Percentiles rank a stretch among this genome's conserved stretches.
Evolutionary conservation across 257 asterid species (phyloP).

Genomic region (Henckelia pumila): DNA sequence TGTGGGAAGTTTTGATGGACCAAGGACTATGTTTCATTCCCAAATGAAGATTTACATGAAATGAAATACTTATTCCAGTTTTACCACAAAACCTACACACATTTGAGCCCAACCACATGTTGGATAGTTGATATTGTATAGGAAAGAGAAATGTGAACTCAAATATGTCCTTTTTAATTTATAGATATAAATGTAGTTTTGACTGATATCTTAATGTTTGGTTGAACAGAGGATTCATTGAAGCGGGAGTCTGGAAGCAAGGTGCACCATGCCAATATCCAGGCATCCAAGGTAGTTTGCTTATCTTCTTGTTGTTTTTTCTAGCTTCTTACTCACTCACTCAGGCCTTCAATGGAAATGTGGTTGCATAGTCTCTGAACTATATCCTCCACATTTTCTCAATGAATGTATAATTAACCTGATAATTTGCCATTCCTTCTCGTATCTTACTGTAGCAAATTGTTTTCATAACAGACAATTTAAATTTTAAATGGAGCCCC

Average conservation of each 20-base stretch:
- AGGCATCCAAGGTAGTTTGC: conserved; percentile 78
- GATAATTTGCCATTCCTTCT: not conserved
- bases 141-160: not conserved
- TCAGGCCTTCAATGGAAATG: not conserved
- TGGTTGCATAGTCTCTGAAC: not conserved
- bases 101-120: too few relatives aligned
- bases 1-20: too few relatives aligned
- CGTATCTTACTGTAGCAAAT: not conserved
- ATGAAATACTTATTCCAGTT: too few relatives aligned
- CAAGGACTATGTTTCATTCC: too few relatives aligned
- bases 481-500: not conserved
- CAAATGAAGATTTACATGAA: too few relatives aligned
- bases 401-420: not conserved
- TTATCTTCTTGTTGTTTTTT: not conserved
- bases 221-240: conserved; percentile 71
- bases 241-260: conserved; percentile 86
- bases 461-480: not conserved
- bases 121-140: too few relatives aligned
- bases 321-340: not conserved
- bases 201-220: conserved; percentile 18
- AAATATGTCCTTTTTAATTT: not conserved
- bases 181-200: conserved; percentile 11
- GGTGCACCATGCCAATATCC: conserved; percentile 89
- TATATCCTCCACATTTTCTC: conserved; percentile 1
- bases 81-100: too few relatives aligned